Conservation (phyloP, 78 protist genomes). For the Reticulomyxa filosa region DNA sequence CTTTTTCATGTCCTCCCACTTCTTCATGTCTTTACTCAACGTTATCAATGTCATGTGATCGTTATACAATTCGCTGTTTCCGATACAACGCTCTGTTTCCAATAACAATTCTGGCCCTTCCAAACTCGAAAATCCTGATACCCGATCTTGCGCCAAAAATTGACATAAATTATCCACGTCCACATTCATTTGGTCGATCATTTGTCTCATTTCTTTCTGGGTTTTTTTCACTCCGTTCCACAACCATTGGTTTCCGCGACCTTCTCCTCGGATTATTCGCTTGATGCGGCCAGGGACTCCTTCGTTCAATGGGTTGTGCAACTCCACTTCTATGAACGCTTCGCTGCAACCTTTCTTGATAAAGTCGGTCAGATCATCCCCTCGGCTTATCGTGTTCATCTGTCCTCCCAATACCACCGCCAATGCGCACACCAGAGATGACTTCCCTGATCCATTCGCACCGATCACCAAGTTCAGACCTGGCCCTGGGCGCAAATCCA, state of each 20-base stretch:
- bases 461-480: slow-evolving; percentile 60
- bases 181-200: background rate
- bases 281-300: background rate
- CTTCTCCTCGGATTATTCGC: background rate
- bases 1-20: too few species aligned
- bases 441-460: slow-evolving; percentile 83
- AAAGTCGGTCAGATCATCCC: background rate
- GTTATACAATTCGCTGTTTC: background rate
- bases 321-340: background rate
- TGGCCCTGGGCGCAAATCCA: slow-evolving; percentile 32
- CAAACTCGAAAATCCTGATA: background rate
- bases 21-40: too few species aligned
- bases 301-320: background rate
- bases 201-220: background rate
- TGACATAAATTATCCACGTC: background rate
- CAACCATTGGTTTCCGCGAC: background rate
- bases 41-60: background rate
- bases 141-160: slow-evolving; percentile 1
- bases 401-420: slow-evolving; percentile 60
- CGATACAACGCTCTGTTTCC: background rate
- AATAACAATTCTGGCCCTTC: background rate
- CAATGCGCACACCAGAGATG: slow-evolving; percentile 60
- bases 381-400: slow-evolving; percentile 9
- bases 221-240: background rate
- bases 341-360: background rate